Conservation (phyloP, 148 eudicot genomes). For the Vaccinium myrtillus region DNA sequence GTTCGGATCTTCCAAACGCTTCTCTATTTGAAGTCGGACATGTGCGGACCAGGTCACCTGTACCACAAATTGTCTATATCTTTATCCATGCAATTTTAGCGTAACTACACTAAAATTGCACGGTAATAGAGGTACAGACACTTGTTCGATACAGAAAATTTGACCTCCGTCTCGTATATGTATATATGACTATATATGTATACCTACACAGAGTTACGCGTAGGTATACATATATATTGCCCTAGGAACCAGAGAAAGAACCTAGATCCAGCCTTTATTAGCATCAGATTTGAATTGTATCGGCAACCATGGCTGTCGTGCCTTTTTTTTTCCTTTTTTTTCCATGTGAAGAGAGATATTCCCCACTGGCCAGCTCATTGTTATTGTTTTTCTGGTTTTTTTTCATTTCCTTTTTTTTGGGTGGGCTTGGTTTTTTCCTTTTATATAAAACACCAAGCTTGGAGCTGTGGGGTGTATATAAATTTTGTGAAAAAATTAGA, state of each 20-base stretch:
- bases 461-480: no score
- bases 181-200: no score
- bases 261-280: background rate
- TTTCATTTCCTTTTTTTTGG: no score
- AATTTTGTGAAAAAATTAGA: no score
- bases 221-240: background rate
- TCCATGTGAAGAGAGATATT: background rate
- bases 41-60: no score
- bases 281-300: background rate
- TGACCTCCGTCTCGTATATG: no score
- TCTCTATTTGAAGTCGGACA: background rate
- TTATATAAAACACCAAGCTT: constrained; percentile 29
- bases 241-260: background rate
- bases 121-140: no score
- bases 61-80: no score
- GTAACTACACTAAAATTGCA: no score
- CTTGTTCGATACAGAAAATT: no score
- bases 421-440: constrained; percentile 24
- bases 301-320: no score
- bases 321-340: background rate
- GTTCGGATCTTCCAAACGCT: constrained; percentile 44
- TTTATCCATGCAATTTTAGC: no score
- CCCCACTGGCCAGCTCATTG: background rate
- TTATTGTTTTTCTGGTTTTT: background rate
- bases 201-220: background rate